phyloP scores from a whole-genome alignment of 805 yeast species.

The Wickerhamomyces ciferrii region DNA sequence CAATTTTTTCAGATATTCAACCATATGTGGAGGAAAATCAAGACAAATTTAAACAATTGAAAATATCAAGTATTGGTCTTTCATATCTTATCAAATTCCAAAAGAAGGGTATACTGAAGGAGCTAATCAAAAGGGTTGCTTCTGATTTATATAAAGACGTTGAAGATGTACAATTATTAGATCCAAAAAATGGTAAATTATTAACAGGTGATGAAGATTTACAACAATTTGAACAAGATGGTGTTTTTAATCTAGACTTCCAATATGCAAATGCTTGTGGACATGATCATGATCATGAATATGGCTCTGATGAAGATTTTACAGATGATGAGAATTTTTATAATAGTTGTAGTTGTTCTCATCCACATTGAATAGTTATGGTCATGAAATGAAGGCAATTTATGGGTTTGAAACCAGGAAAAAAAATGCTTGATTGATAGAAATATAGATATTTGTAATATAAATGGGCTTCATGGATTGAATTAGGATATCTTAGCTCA shows the following conservation, averaged over 20 bases:
- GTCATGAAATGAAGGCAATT: no score
- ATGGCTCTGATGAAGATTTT: conserved; percentile 15
- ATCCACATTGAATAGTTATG: conserved; percentile 14
- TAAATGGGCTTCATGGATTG: no score
- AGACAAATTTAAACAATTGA: conserved; percentile 11
- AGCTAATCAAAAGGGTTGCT: conserved; percentile 15
- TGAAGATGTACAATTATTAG: conserved; percentile 12
- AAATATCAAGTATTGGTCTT: conserved; percentile 14
- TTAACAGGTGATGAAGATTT: conserved; percentile 11
- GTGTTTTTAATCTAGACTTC: conserved; percentile 14
- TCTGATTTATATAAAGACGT: conserved; percentile 13
- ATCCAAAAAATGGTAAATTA: conserved; percentile 14
- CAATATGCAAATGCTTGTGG: conserved; percentile 4
- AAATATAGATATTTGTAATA: no score
- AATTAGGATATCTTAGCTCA: no score
- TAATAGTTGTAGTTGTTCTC: conserved; percentile 20
- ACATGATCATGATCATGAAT: conserved; percentile 8
- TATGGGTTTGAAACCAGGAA: no score
- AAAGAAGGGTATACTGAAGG: conserved; percentile 11
- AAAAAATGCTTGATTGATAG: no score
- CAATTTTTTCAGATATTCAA: conserved; percentile 20
- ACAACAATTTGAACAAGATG: conserved; percentile 5
- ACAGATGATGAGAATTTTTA: conserved; percentile 22
- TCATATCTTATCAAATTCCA: conserved; percentile 10
- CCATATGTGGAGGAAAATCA: conserved; percentile 16